phyloP scores from a whole-genome alignment of 345 rosid genomes.

The Eucalyptus sideroxylon region DNA sequence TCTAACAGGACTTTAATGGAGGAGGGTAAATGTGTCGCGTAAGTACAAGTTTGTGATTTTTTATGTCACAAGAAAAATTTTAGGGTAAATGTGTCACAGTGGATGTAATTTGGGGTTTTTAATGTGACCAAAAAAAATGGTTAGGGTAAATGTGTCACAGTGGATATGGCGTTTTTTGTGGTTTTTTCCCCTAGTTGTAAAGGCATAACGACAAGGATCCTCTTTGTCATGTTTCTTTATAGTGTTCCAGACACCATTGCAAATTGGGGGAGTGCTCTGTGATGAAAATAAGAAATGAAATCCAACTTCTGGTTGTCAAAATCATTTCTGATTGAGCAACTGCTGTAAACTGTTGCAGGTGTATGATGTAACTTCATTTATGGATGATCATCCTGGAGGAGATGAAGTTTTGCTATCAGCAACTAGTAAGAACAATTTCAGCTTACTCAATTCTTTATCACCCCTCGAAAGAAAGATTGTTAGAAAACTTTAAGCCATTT shows the following conservation, averaged over 20 bases:
- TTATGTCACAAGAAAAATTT: background rate
- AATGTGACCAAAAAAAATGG: background rate
- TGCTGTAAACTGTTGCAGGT: constrained; percentile 34
- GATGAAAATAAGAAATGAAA: background rate
- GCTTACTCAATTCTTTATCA: background rate
- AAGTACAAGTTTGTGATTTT: background rate
- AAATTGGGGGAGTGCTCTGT: background rate
- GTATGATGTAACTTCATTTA: constrained; percentile 85
- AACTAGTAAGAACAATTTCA: constrained; percentile 39
- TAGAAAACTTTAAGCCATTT: background rate
- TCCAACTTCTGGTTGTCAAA: background rate
- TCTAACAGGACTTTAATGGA: background rate
- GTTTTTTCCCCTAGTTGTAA: background rate
- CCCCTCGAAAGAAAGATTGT: background rate
- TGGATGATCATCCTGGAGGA: constrained; percentile 99
- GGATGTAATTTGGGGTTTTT: background rate
- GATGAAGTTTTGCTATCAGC: constrained; percentile 90
- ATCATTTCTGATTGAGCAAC: background rate
- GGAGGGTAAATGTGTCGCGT: background rate
- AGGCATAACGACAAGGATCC: background rate
- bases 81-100: background rate
- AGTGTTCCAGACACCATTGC: background rate
- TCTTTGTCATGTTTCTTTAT: background rate
- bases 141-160: background rate
- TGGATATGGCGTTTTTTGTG: background rate